Evolutionary conservation across 495 filamentous ascomycete species (phyloP).

Genomic region (Aspergillus kassunensis): DNA sequence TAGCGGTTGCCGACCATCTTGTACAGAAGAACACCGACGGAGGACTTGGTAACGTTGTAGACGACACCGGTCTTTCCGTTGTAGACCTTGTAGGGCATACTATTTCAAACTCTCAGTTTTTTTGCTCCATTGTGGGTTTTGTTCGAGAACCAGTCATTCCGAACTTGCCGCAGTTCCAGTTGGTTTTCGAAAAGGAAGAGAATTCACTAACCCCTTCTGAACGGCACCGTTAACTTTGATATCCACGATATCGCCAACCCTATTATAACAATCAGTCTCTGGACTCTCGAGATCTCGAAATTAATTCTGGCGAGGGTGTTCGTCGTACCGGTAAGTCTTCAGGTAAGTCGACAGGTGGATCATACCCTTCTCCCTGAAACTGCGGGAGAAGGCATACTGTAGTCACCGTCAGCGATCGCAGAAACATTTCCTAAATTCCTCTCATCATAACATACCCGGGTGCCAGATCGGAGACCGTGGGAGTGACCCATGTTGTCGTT

Average conservation of each 20-base stretch:
- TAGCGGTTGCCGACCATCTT: slow-evolving; percentile 97
- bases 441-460: slow-evolving; percentile 60
- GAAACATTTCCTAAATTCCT: slow-evolving; percentile 9
- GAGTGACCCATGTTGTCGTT: slow-evolving; percentile 87
- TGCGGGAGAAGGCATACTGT: slow-evolving; percentile 86
- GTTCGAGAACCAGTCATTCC: slow-evolving; percentile 6
- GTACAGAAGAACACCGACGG: slow-evolving; percentile 96
- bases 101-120: slow-evolving; percentile 42
- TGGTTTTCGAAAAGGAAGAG: slow-evolving; percentile 9
- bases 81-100: slow-evolving; percentile 99
- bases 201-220: slow-evolving; percentile 82
- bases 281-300: slow-evolving; percentile 13
- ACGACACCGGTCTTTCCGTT: slow-evolving; percentile 97
- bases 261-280: slow-evolving; percentile 40
- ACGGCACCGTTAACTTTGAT: slow-evolving; percentile 96
- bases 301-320: slow-evolving; percentile 9
- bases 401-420: slow-evolving; percentile 28
- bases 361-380: slow-evolving; percentile 89
- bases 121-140: background rate
- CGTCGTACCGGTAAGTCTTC: slow-evolving; percentile 75
- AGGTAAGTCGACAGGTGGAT: slow-evolving; percentile 91
- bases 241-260: slow-evolving; percentile 96
- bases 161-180: slow-evolving; percentile 16
- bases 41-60: slow-evolving; percentile 96
- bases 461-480: slow-evolving; percentile 89